Evolutionary conservation across 495 filamentous ascomycete genomes (phyloP).

Genomic region (Penicillium cataractarum): DNA sequence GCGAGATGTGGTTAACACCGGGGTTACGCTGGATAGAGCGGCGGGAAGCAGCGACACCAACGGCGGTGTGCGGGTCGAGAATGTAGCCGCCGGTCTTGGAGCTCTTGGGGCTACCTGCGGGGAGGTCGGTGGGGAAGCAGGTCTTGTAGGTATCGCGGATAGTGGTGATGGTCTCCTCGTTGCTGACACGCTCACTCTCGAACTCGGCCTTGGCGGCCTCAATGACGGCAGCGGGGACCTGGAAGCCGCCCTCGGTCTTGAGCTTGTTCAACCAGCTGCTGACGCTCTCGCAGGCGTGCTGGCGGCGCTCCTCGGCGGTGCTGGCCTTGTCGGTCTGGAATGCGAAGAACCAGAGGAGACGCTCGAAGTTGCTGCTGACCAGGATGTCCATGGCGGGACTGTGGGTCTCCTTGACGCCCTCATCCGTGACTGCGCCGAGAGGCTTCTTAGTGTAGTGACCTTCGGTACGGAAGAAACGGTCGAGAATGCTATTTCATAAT

Average conservation of each 20-base stretch:
- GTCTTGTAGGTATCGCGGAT: conserved; percentile 67
- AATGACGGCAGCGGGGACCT: conserved; percentile 69
- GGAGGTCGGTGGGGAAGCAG: conserved; percentile 38
- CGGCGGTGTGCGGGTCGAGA: conserved; percentile 88
- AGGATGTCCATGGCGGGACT: conserved; percentile 97
- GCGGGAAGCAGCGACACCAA: conserved; percentile 74
- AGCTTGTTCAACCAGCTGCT: conserved; percentile 75
- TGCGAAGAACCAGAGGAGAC: conserved; percentile 91
- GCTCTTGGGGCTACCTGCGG: conserved; percentile 35
- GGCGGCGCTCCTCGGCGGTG: conserved; percentile 39
- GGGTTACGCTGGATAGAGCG: conserved; percentile 62
- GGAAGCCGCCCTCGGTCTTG: conserved; percentile 80
- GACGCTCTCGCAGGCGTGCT: conserved; percentile 55
- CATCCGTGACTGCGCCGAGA: conserved; percentile 11
- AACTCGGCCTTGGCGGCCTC: conserved; percentile 67
- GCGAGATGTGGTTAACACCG: conserved; percentile 67
- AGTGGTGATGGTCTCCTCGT: conserved; percentile 72
- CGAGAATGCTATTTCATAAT: conserved; percentile 55
- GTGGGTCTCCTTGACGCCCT: conserved; percentile 71
- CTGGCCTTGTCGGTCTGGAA: conserved; percentile 55
- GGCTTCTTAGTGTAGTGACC: conserved; percentile 76
- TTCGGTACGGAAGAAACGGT: conserved; percentile 79
- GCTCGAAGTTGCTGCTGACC: conserved; percentile 93
- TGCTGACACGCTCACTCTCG: conserved; percentile 79
- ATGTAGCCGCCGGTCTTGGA: conserved; percentile 62